These are phyloP conservation scores for Acacia pycnantha DNA, from an alignment of 331 rosid genomes.

Conservation along the genomic window DNA sequence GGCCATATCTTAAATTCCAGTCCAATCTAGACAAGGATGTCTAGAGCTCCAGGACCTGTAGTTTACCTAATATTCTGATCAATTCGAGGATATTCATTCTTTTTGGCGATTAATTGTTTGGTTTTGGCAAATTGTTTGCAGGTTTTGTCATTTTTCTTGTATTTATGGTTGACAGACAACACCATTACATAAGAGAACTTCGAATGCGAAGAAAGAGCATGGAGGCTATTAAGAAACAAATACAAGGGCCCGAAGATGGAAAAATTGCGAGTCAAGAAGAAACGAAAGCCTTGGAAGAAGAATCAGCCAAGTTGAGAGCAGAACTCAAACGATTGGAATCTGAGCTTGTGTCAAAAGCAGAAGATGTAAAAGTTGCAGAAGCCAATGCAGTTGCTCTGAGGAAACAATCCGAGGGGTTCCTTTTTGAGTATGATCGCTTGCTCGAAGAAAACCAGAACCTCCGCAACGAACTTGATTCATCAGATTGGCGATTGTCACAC, in stretches of 20 bases:
- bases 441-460: slow-evolving; percentile 88
- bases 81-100: neutral
- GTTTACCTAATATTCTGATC: slow-evolving; percentile 17
- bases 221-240: slow-evolving; percentile 85
- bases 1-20: neutral
- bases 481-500: slow-evolving; percentile 59
- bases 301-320: slow-evolving; percentile 37
- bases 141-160: slow-evolving; percentile 73
- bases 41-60: slow-evolving; percentile 16
- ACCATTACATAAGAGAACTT: slow-evolving; percentile 86
- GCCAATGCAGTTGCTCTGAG: slow-evolving; percentile 72
- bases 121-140: slow-evolving; percentile 45
- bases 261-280: slow-evolving; percentile 47
- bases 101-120: slow-evolving; percentile 17
- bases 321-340: slow-evolving; percentile 60
- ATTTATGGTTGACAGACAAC: slow-evolving; percentile 84
- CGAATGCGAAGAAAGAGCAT: slow-evolving; percentile 75
- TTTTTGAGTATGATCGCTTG: slow-evolving; percentile 88
- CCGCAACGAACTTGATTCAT: slow-evolving; percentile 52
- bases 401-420: slow-evolving; percentile 97
- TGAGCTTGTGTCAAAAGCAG: slow-evolving; percentile 54
- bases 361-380: slow-evolving; percentile 62
- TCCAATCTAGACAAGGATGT: slow-evolving; percentile 10
- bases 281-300: slow-evolving; percentile 59
- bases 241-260: slow-evolving; percentile 55